Base-by-base conservation (phyloP, 2,329 filamentous ascomycete species). In the Exophiala xenobiotica region DNA sequence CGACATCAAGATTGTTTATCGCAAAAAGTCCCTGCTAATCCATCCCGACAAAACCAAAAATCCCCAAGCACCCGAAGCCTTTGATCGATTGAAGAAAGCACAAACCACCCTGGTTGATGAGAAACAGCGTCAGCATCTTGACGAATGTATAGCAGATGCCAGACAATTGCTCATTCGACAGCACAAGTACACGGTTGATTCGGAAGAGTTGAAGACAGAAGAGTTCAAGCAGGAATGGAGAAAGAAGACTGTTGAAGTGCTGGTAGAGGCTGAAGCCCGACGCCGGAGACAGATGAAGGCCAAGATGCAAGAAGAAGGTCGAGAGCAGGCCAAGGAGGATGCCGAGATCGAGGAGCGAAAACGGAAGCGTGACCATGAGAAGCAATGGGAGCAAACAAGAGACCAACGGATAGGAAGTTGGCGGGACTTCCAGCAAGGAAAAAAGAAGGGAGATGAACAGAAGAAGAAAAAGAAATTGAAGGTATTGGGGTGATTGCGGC, bases 41-140 rank as follows among this genome's bases (percentile, higher is more conserved):
- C 93, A 99, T 76, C 93, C 93, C 5, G 93, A 99, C 77, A 99
- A 99, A 72, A 96, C 93, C 50, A 85, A 85, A 65, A 97, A 99
- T 67, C 86, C 90, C 0, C 81, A 78, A 42, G 93, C 93, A 0
- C 92, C 93, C 3, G 93, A 97, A 64, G 93, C 93, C 60, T 99
- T 99, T 67, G 93, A 99, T 72, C 85, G 92, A 7, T 80, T 99
- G 22, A 96, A 96, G 66, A 96, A 97, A 72, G 93, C 93, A 0
- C 90, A 97, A 67, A 87, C 85, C 2, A 83, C 89, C 63, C 81
- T 99, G 3, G 86, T 95, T 76, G 93, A 99, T 70, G 92, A 97
- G 75, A 96, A 96, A 73, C 81, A 89, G 67, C 90, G 93, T 54
- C 82, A 80, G 56, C 81, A 83, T 27, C 84, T 99, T 1, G 93